Percentiles rank a stretch among this genome's conserved stretches.
Conservation (phyloP, 2,329 filamentous ascomycete genomes). For the Penicillium sp. region DNA sequence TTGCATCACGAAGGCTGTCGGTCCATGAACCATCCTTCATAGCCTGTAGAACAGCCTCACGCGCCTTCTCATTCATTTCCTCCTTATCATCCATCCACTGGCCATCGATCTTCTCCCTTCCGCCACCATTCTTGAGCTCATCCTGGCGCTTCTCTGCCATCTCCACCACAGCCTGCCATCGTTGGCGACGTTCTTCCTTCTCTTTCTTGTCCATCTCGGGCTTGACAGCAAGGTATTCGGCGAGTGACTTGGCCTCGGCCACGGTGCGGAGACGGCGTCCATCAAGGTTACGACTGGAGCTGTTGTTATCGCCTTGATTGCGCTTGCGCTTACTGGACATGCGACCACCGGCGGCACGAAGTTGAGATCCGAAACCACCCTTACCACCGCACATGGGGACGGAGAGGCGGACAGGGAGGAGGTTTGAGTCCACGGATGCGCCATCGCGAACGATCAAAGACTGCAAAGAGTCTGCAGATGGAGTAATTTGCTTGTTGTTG, state of each 20-base stretch:
- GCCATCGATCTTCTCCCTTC: constrained; percentile 68
- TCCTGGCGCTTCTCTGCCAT: constrained; percentile 78
- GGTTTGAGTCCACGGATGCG: constrained; percentile 56
- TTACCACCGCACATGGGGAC: constrained; percentile 86
- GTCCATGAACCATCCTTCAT: constrained; percentile 60
- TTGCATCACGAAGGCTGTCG: constrained; percentile 41
- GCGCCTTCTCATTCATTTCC: constrained; percentile 79
- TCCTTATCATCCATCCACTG: constrained; percentile 96
- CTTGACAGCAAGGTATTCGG: constrained; percentile 92
- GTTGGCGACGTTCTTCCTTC: constrained; percentile 74
- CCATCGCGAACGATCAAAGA: constrained; percentile 51
- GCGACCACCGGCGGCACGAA: constrained; percentile 92
- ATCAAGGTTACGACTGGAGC: constrained; percentile 89
- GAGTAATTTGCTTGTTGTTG: constrained; percentile 68
- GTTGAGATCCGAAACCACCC: constrained; percentile 94
- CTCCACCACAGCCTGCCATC: constrained; percentile 88
- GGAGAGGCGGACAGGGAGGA: constrained; percentile 80
- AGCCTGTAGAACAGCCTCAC: constrained; percentile 71
- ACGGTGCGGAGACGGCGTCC: constrained; percentile 87
- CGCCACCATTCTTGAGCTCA: constrained; percentile 74
- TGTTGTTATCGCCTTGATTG: constrained; percentile 78
- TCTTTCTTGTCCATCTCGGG: constrained; percentile 96
- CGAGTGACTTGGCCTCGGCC: constrained; percentile 90
- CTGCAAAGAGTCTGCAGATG: constrained; percentile 55
- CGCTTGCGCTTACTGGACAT: constrained; percentile 96